Base-by-base conservation (phyloP, 768 basidiomycete genomes). In the Crucibulum laeve region DNA sequence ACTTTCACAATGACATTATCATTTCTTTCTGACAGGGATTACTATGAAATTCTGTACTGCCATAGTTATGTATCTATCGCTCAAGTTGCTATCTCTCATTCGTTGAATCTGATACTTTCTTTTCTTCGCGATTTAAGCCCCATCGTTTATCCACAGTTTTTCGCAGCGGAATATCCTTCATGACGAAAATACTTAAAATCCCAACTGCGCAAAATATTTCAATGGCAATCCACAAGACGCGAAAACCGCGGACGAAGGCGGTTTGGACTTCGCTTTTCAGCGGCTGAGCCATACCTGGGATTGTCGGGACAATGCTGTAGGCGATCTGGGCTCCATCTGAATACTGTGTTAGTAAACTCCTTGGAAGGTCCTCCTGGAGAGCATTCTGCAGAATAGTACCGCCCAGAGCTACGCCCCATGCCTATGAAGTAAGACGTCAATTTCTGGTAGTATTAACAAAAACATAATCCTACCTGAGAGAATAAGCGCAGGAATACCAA, bases 401-500 rank as follows among this genome's bases (percentile, higher is more conserved):
- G n/a, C 8, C n/a, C 8, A 30, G 8, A 8, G 28, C 28, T 30
- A 30, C 28, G 28, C 28, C n/a, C 28, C 28, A 30, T 8, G 28
- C 28, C 28, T 30, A 30, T 8, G 28, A 8, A 30, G n/a, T 30
- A n/a, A 8, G 28, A 30, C n/a, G n/a, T 8, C n/a, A 8, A 30
- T 8, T n/a, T 8, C n/a, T 30, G 8, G n/a, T n/a, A 8, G 8
- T 30, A 8, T 30, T 30, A 30, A 30, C 28, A 30, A 8, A 30
- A 30, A n/a, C n/a, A n/a, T n/a, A n/a, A n/a, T n/a, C 44, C 10
- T 39, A 69, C 72, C 35, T 54, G 46, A 8, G 63, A 62, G 38
- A 71, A 69, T 2, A 55, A 43, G 7, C 71, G 64, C 7, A 61
- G 26, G 49, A 72, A 73, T 13, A 57, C 52, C 45, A 69, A 71